These are phyloP conservation scores for Haberlea rhodopensis DNA, from an alignment of 257 asterid genomes.

Conservation along the genomic window DNA sequence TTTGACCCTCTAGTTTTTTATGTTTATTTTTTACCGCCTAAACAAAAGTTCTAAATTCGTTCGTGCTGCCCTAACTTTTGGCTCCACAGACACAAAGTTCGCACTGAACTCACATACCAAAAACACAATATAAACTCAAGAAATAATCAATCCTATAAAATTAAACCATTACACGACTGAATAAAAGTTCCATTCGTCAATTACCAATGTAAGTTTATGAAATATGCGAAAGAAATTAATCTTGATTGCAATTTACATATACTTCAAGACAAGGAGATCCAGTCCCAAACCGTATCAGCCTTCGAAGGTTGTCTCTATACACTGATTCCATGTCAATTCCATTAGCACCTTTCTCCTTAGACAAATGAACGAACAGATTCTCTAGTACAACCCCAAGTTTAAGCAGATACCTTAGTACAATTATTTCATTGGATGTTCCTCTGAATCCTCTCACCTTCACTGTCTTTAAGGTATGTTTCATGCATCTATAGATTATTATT, in stretches of 20 bases:
- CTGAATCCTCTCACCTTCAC: slow-evolving; percentile 27
- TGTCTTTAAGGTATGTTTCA: slow-evolving; percentile 16
- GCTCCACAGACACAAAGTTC: too few species aligned
- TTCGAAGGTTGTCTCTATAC: not conserved
- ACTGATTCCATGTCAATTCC: slow-evolving; percentile 18
- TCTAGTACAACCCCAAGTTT: slow-evolving; percentile 7
- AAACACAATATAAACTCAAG: too few species aligned
- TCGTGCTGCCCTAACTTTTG: too few species aligned
- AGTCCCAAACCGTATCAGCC: not conserved
- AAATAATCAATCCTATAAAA: too few species aligned
- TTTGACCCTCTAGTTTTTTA: too few species aligned
- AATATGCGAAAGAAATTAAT: too few species aligned
- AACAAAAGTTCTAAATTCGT: too few species aligned
- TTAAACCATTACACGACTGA: too few species aligned
- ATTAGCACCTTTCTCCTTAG: slow-evolving; percentile 11
- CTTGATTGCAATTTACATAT: not conserved
- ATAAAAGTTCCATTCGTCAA: too few species aligned
- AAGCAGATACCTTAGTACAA: slow-evolving; percentile 24
- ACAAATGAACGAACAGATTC: slow-evolving; percentile 1
- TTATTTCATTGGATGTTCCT: slow-evolving; percentile 22
- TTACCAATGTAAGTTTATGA: too few species aligned
- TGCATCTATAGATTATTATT: not conserved
- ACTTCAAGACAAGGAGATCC: slow-evolving; percentile 6
- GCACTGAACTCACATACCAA: too few species aligned
- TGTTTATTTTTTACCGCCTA: too few species aligned